A percentile compares a stretch with the other conserved stretches of the same genome.
These are phyloP conservation scores for Kwoniella dendrophila DNA, from an alignment of 768 basidiomycete genomes.

Conservation along the genomic window DNA sequence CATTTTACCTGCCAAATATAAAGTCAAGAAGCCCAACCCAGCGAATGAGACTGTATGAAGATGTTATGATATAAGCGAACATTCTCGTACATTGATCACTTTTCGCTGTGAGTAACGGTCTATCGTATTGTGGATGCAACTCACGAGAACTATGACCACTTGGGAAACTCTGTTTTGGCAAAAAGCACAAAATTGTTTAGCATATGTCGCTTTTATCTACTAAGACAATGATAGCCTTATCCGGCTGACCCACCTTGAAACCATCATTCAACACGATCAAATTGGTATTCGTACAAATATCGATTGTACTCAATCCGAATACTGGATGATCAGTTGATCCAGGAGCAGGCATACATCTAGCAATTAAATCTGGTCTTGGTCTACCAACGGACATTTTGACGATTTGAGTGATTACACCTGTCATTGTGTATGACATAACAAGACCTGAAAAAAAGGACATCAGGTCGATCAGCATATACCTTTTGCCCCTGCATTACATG, in stretches of 20 bases:
- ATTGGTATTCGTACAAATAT: slow-evolving; percentile 77
- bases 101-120: too few species aligned
- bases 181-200: neutral
- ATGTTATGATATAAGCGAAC: slow-evolving; percentile 12
- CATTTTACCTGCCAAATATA: slow-evolving; percentile 88
- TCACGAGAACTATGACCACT: slow-evolving; percentile 86
- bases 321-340: slow-evolving; percentile 67
- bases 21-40: slow-evolving; percentile 82
- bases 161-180: slow-evolving; percentile 71
- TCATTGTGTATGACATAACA: slow-evolving; percentile 71
- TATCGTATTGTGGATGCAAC: slow-evolving; percentile 55
- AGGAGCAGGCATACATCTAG: slow-evolving; percentile 61
- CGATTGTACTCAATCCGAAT: slow-evolving; percentile 72
- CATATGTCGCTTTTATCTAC: neutral
- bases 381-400: slow-evolving; percentile 67
- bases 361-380: slow-evolving; percentile 53
- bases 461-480: neutral
- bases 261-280: slow-evolving; percentile 69
- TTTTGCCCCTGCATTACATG: too few species aligned
- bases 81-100: too few species aligned
- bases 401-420: slow-evolving; percentile 80
- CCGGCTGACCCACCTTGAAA: slow-evolving; percentile 62
- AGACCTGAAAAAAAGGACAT: slow-evolving; percentile 58
- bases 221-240: neutral
- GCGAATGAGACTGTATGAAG: slow-evolving; percentile 85